phyloP scores from a whole-genome alignment of 129 eudicot genomes.

The Chrysanthemum lavandulifolium region DNA sequence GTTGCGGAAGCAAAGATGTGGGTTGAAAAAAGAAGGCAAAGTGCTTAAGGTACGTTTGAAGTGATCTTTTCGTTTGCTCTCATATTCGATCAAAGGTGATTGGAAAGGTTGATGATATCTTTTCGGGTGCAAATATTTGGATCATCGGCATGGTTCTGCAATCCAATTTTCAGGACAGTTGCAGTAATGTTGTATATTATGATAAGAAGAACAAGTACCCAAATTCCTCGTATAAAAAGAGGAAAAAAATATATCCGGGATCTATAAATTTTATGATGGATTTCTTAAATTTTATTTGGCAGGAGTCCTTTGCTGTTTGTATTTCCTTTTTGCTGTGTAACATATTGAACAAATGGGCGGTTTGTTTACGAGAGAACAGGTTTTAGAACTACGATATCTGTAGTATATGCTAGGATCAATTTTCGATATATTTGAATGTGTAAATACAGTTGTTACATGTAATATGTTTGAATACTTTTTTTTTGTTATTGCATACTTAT shows the following conservation, averaged over 20 bases:
- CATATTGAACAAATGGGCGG: not conserved
- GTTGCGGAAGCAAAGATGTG: slow-evolving; percentile 99
- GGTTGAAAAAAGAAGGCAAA: slow-evolving; percentile 83
- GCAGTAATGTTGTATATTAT: slow-evolving; percentile 23
- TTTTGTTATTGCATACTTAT: not conserved
- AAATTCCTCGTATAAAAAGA: not conserved
- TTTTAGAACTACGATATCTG: not conserved
- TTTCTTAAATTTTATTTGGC: not conserved
- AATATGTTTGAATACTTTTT: too few relatives aligned
- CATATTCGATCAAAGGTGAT: slow-evolving; percentile 1
- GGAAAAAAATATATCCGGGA: not conserved
- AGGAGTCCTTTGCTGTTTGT: not conserved
- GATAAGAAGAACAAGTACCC: not conserved
- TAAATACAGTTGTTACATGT: too few relatives aligned
- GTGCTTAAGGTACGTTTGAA: slow-evolving; percentile 46
- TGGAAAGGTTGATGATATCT: not conserved
- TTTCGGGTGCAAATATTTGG: not conserved
- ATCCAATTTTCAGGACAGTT: slow-evolving; percentile 6
- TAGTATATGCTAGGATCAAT: not conserved
- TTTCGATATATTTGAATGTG: too few relatives aligned
- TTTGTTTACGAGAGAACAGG: not conserved
- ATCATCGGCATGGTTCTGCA: not conserved
- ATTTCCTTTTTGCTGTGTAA: not conserved
- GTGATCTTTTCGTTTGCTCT: not conserved
- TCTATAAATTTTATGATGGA: not conserved